Evolutionary conservation across 805 yeast genomes (phyloP).

Genomic region (Candida maltosa): DNA sequence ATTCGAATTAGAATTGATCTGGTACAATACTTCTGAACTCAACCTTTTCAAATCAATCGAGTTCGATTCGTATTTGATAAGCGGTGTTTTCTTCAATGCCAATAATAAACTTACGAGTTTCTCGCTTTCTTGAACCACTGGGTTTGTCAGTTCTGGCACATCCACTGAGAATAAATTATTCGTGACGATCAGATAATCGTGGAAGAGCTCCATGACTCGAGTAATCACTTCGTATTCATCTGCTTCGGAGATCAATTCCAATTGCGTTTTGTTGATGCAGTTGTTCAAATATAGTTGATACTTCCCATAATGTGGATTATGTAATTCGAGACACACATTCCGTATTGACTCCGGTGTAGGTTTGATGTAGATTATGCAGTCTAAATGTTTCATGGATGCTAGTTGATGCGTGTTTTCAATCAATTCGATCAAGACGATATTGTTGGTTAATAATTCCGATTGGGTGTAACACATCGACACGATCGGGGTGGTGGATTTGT

Average conservation of each 20-base stretch:
- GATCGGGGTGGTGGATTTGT: constrained; percentile 73
- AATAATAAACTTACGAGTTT: constrained; percentile 55
- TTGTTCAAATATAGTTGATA: constrained; percentile 82
- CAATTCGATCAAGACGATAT: constrained; percentile 76
- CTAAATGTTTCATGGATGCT: constrained; percentile 59
- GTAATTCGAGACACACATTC: constrained; percentile 60
- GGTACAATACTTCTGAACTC: constrained; percentile 62
- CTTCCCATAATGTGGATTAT: constrained; percentile 72
- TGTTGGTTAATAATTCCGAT: constrained; percentile 74
- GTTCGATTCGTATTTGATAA: constrained; percentile 72
- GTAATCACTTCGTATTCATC: constrained; percentile 82
- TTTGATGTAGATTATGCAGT: constrained; percentile 74
- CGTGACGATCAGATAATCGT: constrained; percentile 76
- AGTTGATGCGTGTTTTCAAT: constrained; percentile 59
- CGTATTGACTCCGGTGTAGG: constrained; percentile 68
- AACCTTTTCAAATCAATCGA: constrained; percentile 63
- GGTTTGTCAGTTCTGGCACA: constrained; percentile 14
- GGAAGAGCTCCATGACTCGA: constrained; percentile 78
- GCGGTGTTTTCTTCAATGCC: constrained; percentile 74
- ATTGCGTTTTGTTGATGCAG: constrained; percentile 65
- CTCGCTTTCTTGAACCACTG: constrained; percentile 31
- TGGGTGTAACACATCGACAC: constrained; percentile 90
- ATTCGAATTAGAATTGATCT: constrained; percentile 52
- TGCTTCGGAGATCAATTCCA: constrained; percentile 85
- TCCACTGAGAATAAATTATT: constrained; percentile 51